Conservation (phyloP, 2,329 filamentous ascomycete genomes). For the Cordyceps tenuipes region DNA sequence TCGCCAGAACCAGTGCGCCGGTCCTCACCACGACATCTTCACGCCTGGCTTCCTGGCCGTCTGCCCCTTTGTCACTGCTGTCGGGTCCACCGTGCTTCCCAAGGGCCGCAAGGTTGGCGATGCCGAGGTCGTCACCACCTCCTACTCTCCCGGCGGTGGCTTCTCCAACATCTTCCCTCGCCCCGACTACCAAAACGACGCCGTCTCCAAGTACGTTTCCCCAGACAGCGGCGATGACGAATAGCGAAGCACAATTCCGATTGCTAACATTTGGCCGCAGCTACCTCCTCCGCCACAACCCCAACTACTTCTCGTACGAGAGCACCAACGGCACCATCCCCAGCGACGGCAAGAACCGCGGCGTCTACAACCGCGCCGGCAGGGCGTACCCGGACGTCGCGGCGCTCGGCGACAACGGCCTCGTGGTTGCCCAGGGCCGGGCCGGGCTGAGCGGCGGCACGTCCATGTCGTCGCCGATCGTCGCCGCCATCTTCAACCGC, state of each 20-base stretch:
- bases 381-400: conserved; percentile 35
- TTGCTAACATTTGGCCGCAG: conserved; percentile 14
- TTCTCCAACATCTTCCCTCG: conserved; percentile 31
- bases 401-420: conserved; percentile 35
- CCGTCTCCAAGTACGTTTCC: conserved; percentile 21
- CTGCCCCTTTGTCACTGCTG: conserved; percentile 40
- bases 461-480: conserved; percentile 14
- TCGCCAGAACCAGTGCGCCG: conserved; percentile 14
- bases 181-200: conserved; percentile 36
- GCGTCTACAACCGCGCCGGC: conserved; percentile 33
- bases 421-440: conserved; percentile 34
- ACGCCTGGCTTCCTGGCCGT: conserved; percentile 28
- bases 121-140: conserved; percentile 36
- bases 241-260: too few species aligned
- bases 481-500: conserved; percentile 15
- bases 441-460: conserved; percentile 32
- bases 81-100: conserved; percentile 41
- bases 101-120: conserved; percentile 33
- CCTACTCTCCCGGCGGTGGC: conserved; percentile 31
- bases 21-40: conserved; percentile 15
- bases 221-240: too few species aligned
- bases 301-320: conserved; percentile 19
- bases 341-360: conserved; percentile 24
- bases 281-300: conserved; percentile 25
- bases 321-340: conserved; percentile 22